Base-by-base conservation (phyloP, 2,329 filamentous ascomycete genomes). In the Microdochium nivale region DNA sequence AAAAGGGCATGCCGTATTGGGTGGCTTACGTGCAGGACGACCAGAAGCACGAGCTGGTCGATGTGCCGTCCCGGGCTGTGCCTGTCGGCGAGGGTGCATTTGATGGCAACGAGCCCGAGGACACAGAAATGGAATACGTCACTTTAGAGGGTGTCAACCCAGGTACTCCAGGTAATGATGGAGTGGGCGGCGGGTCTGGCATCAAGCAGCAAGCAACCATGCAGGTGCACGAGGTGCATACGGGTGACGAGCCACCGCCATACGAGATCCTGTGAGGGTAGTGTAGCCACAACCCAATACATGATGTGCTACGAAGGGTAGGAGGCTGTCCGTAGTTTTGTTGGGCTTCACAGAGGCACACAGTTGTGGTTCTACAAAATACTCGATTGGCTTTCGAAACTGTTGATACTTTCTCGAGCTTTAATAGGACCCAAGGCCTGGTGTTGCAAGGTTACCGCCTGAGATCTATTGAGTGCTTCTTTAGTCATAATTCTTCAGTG, bases 11-110 rank as follows among this genome's bases (percentile, higher is more conserved):
- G 48, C 89, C 90, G 2, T 90, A 90, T 63, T 90, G 87, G 63
- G 77, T 94, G 23, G 89, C 90, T 43, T 95, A 95, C 60, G 84
- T 95, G n/a, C 77, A 80, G 44, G 86, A 87, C 50, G 72, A 81
- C 32, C 70, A 80, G 59, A 84, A 83, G 60, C 73, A 81, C 46
- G 67, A 79, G 7, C 67, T 75, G 47, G 75, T 79, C 24, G 67
- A 71, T 48, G 70, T 77, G 2, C 75, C 75, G 1, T 68, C 70
- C 51, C 69, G 74, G 25, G 43, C 44, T 11, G 53, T 53, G 19
- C 48, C 48, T 5, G 23, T 21, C 19, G 40, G 3, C 13, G 40
- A 21, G 3, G 40, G 7, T 7, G 19, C 9, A 13, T 7, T 13
- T 19, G 9, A 21, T 2, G 27, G 13, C 7, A 14, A 13, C 4